Evolutionary conservation across 345 rosid genomes (phyloP).

Genomic region (Eucalyptus marginata): DNA sequence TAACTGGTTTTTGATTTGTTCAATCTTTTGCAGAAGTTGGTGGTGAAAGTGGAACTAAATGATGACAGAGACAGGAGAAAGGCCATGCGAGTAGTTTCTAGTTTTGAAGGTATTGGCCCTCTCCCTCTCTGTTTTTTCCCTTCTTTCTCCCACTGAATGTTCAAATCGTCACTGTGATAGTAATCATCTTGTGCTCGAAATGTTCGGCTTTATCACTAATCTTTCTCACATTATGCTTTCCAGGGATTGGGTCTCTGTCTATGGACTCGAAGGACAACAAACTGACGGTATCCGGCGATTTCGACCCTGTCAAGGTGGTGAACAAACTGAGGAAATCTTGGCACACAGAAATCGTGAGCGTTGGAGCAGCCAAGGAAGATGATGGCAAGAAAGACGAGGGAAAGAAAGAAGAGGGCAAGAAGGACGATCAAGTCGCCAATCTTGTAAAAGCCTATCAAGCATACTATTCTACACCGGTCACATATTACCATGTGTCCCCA

Average conservation of each 20-base stretch:
- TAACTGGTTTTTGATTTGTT: not conserved
- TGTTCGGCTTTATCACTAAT: not conserved
- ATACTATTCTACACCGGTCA: not conserved
- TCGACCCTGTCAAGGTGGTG: not conserved
- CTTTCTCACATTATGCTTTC: not conserved
- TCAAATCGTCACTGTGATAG: not conserved
- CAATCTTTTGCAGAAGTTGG: not conserved
- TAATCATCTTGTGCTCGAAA: not conserved
- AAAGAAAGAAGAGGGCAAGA: not conserved
- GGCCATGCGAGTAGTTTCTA: not conserved
- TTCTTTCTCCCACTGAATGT: not conserved
- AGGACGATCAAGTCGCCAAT: not conserved
- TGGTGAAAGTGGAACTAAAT: not conserved
- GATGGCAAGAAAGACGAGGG: not conserved
- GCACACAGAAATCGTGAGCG: not conserved
- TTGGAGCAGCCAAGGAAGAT: not conserved
- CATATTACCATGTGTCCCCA: not conserved
- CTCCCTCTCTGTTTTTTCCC: not conserved
- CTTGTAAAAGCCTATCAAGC: not conserved
- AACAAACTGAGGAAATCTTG: not conserved
- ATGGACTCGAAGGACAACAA: not conserved
- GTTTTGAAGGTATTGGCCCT: not conserved
- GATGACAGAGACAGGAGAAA: not conserved
- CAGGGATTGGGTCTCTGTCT: not conserved
- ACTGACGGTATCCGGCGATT: not conserved